Base-by-base conservation (phyloP, 75 land plant genomes). In the Cupressus sempervirens region DNA sequence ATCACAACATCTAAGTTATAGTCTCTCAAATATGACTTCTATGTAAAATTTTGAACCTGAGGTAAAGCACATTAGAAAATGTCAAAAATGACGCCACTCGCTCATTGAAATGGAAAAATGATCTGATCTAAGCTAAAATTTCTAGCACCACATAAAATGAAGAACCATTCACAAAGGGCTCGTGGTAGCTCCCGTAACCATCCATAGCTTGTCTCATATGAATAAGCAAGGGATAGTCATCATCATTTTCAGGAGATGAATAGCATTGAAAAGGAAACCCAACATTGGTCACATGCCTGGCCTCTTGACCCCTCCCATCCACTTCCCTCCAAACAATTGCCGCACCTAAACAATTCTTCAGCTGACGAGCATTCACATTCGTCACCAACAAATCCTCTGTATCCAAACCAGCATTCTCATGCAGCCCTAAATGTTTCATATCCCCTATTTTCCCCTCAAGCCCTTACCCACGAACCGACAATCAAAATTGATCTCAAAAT, bases 331-430 rank as follows among this genome's bases (percentile, higher is more conserved):
- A 76, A 76, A 23, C 48, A 12, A 76, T 34, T 18, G 45, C 16
- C 5, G 80, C 48, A 38, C 80, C 80, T 48, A 76, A 20, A 76
- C 43, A 76, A 76, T 76, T 76, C 48, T 76, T 48, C 10, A 76
- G 41, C 1, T 76, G 80, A 76, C 38, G 80, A 7, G 40, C 80
- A 38, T 76, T 13, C 41, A 76, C 7, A 40, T 48, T 76, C n/a
- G 48, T 76, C 38, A 76, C 41, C 48, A 76, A 38, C 46, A 76
- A 76, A 76, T 40, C 48, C 41, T 76, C 48, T 1, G 48, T 34
- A 36, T 76, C 48, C 10, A 29, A 76, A 76, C 35, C 40, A 74
- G 15, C 5, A 36, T 40, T 34, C 76, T 73, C 75, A 4, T 29
- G 14, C 32, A 73, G 35, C 75, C 35, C 38, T 73, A 34, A 11